These are phyloP conservation scores for Amauroascus verrucosus DNA, from an alignment of 2,329 filamentous ascomycete genomes.

Conservation along the genomic window DNA sequence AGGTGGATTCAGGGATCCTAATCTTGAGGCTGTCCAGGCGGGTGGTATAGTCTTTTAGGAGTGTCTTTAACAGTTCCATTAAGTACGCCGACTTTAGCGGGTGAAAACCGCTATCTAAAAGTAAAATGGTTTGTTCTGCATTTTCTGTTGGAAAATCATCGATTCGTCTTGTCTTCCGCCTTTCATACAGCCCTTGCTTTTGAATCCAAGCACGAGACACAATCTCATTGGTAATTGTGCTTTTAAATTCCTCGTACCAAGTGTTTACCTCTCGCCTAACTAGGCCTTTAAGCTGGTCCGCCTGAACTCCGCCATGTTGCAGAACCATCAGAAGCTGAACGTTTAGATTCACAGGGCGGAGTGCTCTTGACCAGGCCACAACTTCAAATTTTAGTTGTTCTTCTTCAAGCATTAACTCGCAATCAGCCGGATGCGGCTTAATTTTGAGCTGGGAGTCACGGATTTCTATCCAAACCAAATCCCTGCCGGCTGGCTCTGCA, in stretches of 20 bases:
- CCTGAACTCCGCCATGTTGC: constrained; percentile 41
- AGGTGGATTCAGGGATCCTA: constrained; percentile 42
- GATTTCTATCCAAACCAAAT: constrained; percentile 45
- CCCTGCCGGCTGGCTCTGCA: constrained; percentile 22
- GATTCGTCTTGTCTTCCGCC: constrained; percentile 19
- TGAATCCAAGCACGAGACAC: constrained; percentile 25
- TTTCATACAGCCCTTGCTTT: constrained; percentile 1
- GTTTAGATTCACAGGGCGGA: constrained; percentile 41
- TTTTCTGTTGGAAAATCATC: constrained; percentile 30
- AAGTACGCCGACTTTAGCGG: constrained; percentile 35
- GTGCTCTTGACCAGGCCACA: constrained; percentile 38
- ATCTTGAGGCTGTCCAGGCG: constrained; percentile 41
- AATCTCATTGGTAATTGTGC: constrained; percentile 30
- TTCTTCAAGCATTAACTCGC: constrained; percentile 22
- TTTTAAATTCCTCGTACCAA: constrained; percentile 28
- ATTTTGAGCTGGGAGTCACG: constrained; percentile 50
- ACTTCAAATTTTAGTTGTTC: constrained; percentile 49
- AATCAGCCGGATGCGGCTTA: constrained; percentile 30
- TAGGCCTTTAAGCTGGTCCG: constrained; percentile 36
- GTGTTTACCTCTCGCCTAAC: constrained; percentile 28
- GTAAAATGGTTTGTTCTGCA: constrained; percentile 28
- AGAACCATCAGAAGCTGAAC: constrained; percentile 48
- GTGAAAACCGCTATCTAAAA: constrained; percentile 40
- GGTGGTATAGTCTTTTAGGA: constrained; percentile 33
- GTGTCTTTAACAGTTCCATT: constrained; percentile 30